Base-by-base conservation (phyloP, 768 basidiomycete genomes). In the Favolaschia claudopus region DNA sequence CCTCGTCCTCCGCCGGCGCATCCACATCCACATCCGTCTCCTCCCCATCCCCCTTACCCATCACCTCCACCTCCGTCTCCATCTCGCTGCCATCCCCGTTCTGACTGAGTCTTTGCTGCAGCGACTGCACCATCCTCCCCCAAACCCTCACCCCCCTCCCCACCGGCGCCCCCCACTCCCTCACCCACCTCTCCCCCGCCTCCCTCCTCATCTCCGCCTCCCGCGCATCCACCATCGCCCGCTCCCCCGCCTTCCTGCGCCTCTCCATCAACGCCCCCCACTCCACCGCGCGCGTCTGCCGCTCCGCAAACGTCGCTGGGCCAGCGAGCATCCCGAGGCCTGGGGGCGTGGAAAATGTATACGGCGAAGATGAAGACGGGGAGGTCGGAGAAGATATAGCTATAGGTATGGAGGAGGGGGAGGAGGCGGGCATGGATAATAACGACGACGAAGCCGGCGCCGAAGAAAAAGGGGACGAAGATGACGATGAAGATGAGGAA, bases 241-340 rank as follows among this genome's bases (percentile, higher is more conserved):
- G 34, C 53, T 55, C 62, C 42, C 57, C 62, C 38, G 63, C 63
- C 10, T 31, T 6, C 20, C 51, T 29, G 32, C 63, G 39, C 28
- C 63, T 40, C 49, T 56, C 33, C 14, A 60, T n/a, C 39, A 64
- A 42, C 45, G 63, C 63, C 6, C 8, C 22, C 63, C 63, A 64
- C 55, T 64, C 63, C 1, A 64, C 40, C 29, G 63, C 58, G 45
- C 58, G 63, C 55, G 63, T 60, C 1, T 64, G 63, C 2, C 62
- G 52, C 37, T 63, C 62, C 9, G 47, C 51, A 22, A n/a, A 48
- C 25, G 17, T 22, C 39, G 39, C 39, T 8, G 17, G 10, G 44
- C 15, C 10, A 12, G 7, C 31, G 27, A 13, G 9, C 20, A 28
- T 8, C 24, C 31, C 9, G 15, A 19, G 24, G 10, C 14, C 8